These are phyloP conservation scores for Thinopyrum elongatum DNA, from an alignment of 176 grass and related monocot genomes.

Conservation along the genomic window DNA sequence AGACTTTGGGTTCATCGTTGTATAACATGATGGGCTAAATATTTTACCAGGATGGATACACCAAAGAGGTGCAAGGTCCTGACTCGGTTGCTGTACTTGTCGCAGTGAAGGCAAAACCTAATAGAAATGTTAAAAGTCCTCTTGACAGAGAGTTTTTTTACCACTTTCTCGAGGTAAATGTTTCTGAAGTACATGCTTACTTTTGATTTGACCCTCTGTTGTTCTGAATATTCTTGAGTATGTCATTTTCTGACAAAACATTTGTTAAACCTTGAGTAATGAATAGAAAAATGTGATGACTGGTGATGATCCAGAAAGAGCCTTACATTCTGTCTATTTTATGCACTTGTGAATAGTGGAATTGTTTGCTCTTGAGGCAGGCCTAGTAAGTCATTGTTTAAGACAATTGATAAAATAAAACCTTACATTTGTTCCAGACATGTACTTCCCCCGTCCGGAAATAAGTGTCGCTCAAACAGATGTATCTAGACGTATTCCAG, in stretches of 20 bases:
- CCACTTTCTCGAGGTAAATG: conserved; percentile 60
- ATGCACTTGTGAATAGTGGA: background rate
- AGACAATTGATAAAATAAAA: background rate
- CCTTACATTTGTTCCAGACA: background rate
- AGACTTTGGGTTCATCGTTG: background rate
- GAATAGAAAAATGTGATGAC: background rate
- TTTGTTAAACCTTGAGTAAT: background rate
- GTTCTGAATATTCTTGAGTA: background rate
- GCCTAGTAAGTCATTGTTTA: background rate
- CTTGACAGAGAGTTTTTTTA: conserved; percentile 59
- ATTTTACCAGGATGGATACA: conserved; percentile 73
- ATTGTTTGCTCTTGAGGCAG: background rate
- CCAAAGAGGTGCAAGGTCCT: conserved; percentile 57
- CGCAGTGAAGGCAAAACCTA: conserved; percentile 60
- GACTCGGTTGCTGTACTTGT: conserved; percentile 55
- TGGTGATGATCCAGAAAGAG: background rate
- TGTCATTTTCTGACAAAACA: background rate
- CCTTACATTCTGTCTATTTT: background rate
- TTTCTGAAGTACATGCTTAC: conserved; percentile 5
- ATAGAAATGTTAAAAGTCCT: conserved; percentile 44
- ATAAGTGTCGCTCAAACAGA: no score
- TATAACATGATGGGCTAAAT: background rate
- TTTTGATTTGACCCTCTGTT: background rate
- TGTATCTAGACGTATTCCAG: no score
- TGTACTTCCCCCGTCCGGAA: no score